Conservation (phyloP, 140 eudicot species). For the Bidens hawaiensis region DNA sequence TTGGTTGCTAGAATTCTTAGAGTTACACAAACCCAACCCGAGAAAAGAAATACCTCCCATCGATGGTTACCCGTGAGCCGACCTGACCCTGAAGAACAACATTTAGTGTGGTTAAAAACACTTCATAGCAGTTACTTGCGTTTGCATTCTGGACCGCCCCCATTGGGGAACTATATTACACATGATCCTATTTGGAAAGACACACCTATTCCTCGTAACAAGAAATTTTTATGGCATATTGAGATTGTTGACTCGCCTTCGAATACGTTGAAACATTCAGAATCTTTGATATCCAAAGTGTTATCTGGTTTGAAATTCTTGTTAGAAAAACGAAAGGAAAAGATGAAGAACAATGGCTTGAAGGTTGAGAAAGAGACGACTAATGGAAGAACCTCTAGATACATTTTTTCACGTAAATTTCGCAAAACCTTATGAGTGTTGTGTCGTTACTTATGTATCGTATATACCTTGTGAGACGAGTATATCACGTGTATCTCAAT, state of each 20-base stretch:
- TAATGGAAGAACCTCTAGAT: slow-evolving; percentile 15
- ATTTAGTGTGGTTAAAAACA: slow-evolving; percentile 35
- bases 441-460: background rate
- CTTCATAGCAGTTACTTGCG: slow-evolving; percentile 38
- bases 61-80: slow-evolving; percentile 49
- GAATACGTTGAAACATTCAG: slow-evolving; percentile 18
- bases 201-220: background rate
- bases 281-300: slow-evolving; percentile 16
- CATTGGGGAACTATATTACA: slow-evolving; percentile 52
- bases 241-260: slow-evolving; percentile 42
- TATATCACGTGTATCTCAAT: background rate
- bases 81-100: slow-evolving; percentile 12
- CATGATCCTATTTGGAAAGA: slow-evolving; percentile 41
- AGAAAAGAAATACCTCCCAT: slow-evolving; percentile 31
- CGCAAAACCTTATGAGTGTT: slow-evolving; percentile 14
- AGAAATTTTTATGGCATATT: slow-evolving; percentile 46
- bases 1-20: slow-evolving; percentile 36
- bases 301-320: slow-evolving; percentile 19
- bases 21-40: slow-evolving; percentile 37
- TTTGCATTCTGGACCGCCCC: slow-evolving; percentile 42
- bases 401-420: slow-evolving; percentile 14
- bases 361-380: slow-evolving; percentile 33
- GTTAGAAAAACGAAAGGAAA: slow-evolving; percentile 22
- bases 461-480: background rate
- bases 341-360: slow-evolving; percentile 12